Percentiles rank a stretch among this genome's conserved stretches.
These are phyloP conservation scores for Pseudopyrenochaeta lycopersici DNA, from an alignment of 2,329 filamentous ascomycete genomes.

Conservation along the genomic window DNA sequence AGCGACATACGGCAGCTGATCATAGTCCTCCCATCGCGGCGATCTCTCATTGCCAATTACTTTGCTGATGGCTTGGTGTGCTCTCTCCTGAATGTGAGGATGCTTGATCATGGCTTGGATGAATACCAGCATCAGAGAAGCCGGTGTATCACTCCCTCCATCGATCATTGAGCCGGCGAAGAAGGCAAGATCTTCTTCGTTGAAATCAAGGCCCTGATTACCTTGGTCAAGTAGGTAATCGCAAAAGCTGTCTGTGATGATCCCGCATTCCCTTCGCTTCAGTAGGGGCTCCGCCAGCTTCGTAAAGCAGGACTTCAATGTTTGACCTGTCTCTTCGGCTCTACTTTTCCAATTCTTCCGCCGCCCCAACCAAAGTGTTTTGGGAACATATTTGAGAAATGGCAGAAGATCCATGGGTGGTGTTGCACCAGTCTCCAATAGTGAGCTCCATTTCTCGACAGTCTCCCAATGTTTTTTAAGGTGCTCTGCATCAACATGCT, in stretches of 20 bases:
- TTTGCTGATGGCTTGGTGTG: slow-evolving; percentile 42
- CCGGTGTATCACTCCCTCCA: slow-evolving; percentile 36
- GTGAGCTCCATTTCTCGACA: slow-evolving; percentile 52
- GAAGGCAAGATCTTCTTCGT: slow-evolving; percentile 44
- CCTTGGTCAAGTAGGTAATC: slow-evolving; percentile 16
- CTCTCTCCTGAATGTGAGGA: slow-evolving; percentile 31
- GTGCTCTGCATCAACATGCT: neutral
- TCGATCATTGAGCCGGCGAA: slow-evolving; percentile 40
- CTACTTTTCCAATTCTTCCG: slow-evolving; percentile 17
- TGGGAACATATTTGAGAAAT: slow-evolving; percentile 47
- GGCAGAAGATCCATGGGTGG: slow-evolving; percentile 55
- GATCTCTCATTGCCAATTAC: slow-evolving; percentile 23
- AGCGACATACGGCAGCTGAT: slow-evolving; percentile 33
- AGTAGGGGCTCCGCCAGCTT: slow-evolving; percentile 3
- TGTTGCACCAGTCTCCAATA: slow-evolving; percentile 57
- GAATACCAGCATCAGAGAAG: slow-evolving; percentile 21
- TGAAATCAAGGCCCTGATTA: slow-evolving; percentile 5
- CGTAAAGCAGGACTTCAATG: slow-evolving; percentile 12
- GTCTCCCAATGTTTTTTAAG: slow-evolving; percentile 19
- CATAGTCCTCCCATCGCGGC: slow-evolving; percentile 20
- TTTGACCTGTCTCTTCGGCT: neutral
- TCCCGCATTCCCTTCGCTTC: slow-evolving; percentile 7
- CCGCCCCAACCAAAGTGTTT: slow-evolving; percentile 9
- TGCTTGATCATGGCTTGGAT: slow-evolving; percentile 10
- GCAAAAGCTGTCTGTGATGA: slow-evolving; percentile 29